A percentile compares a stretch with the other conserved stretches of the same genome.
phyloP scores from a whole-genome alignment of 2,329 filamentous ascomycete genomes.

The Penicillium sp. region DNA sequence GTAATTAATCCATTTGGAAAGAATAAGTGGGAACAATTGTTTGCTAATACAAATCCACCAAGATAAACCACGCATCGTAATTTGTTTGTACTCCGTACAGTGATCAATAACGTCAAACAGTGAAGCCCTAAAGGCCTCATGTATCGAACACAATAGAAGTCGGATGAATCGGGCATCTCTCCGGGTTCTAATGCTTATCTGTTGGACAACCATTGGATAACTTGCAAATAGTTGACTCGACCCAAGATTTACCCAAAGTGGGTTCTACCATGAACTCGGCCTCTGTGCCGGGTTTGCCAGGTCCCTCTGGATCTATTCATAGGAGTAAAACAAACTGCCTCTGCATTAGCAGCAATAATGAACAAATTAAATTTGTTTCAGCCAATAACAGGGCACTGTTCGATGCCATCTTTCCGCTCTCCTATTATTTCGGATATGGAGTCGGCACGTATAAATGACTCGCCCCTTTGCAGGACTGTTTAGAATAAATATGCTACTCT shows the following conservation, averaged over 20 bases:
- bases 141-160: neutral
- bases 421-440: conserved; percentile 3
- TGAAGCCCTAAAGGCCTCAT: neutral
- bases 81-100: too few species aligned
- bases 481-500: conserved; percentile 1
- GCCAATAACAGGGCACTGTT: neutral
- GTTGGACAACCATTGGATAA: neutral
- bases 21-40: neutral
- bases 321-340: neutral
- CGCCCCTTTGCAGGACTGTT: neutral
- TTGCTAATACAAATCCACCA: neutral
- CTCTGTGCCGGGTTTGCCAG: conserved; percentile 5
- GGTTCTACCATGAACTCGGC: conserved; percentile 6
- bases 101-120: neutral
- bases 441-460: conserved; percentile 5
- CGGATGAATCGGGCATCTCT: neutral
- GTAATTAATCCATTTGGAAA: neutral
- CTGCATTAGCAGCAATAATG: neutral
- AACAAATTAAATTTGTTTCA: neutral
- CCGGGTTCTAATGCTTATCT: neutral
- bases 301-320: neutral
- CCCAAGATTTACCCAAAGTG: neutral
- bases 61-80: neutral
- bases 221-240: neutral
- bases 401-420: neutral